Percentiles rank a stretch among this genome's conserved stretches.
These are phyloP conservation scores for Diaporthe velutina DNA, from an alignment of 2,329 filamentous ascomycete species.

Conservation along the genomic window DNA sequence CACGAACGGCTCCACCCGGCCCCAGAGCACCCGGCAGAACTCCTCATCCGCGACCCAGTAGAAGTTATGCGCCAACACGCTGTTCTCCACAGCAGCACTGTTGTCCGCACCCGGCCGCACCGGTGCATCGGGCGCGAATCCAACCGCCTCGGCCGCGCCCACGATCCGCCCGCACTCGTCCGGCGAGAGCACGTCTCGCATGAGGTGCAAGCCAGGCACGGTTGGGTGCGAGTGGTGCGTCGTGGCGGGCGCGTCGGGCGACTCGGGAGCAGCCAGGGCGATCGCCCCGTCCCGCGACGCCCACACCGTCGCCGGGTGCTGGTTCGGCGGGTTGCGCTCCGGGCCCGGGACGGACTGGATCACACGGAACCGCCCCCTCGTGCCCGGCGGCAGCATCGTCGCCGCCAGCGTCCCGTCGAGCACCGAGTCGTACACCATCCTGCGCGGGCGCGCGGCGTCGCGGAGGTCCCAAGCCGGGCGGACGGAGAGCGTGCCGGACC, in stretches of 20 bases:
- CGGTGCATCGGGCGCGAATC: conserved; percentile 77
- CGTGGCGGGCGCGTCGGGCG: conserved; percentile 56
- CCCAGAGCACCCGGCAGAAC: conserved; percentile 75
- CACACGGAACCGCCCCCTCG: conserved; percentile 58
- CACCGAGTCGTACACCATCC: conserved; percentile 68
- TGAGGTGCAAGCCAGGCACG: conserved; percentile 72
- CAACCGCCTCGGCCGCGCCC: conserved; percentile 73
- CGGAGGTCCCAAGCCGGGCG: conserved; percentile 74
- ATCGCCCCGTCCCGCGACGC: conserved; percentile 71
- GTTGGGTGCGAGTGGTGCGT: conserved; percentile 70
- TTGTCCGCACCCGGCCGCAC: conserved; percentile 75
- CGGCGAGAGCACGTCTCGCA: conserved; percentile 70
- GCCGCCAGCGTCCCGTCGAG: conserved; percentile 68
- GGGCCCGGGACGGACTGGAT: conserved; percentile 73
- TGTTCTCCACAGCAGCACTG: conserved; percentile 62
- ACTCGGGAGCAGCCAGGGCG: conserved; percentile 52
- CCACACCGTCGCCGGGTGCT: conserved; percentile 75
- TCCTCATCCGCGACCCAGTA: conserved; percentile 77
- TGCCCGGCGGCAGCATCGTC: conserved; percentile 49
- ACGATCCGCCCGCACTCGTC: conserved; percentile 76
- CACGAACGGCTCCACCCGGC: conserved; percentile 69
- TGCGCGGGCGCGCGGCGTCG: conserved; percentile 50
- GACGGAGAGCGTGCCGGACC: conserved; percentile 63
- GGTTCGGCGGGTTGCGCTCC: conserved; percentile 75
- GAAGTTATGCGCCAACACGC: conserved; percentile 79